Evolutionary conservation across 1,284 basidiomycete genomes (phyloP), one percentile per base, ranked within the genome.

Genomic region (Rhodotorula sp.): DNA sequence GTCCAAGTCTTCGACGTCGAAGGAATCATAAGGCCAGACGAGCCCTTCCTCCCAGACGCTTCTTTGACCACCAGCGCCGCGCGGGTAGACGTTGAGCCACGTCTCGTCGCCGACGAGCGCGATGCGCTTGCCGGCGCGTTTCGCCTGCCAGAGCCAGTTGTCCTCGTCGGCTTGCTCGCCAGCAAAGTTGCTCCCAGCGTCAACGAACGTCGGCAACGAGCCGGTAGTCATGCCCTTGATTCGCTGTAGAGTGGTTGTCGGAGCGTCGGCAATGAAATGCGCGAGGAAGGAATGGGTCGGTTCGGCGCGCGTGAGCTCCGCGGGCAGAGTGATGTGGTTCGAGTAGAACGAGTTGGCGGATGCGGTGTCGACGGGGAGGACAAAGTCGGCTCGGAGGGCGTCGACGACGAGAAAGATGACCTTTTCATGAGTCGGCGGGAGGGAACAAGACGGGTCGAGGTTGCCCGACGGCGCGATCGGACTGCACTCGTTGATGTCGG

Each of bases 1-100:
- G 79, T 99, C 93, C 23, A 99, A 85, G 80, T 99, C 97, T 81
- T 98, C 95, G 70, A 99, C 95, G 81, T 99, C 95, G 86, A 99
- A 99, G 1, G 93, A 97, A 81, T 97, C 94, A 80, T 89, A 98
- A 0, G 93, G 89, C 80, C 88, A 90, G 1, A 88, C 85, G 82
- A 90, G 87, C 74, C 90, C 88, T 1, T 70, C 69, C 48, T 69
- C 23, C 71, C 73, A 77, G 8, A 77, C 45, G 83, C 67, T 19
- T 26, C 67, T 19, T 23, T n/a, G 45, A 3, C 49, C 49, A 2
- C 10, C 38, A 2, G 38, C 38, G 16, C 66, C 67, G n/a, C 54
- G 45, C 0, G 95, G 92, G 79, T 95, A 99, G 21, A 97, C 87
- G 3, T 89, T 87, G 80, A 90, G 86, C 97, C 97, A 99, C 0